Conservation (phyloP, 768 basidiomycete genomes). For the Russula sp. region DNA sequence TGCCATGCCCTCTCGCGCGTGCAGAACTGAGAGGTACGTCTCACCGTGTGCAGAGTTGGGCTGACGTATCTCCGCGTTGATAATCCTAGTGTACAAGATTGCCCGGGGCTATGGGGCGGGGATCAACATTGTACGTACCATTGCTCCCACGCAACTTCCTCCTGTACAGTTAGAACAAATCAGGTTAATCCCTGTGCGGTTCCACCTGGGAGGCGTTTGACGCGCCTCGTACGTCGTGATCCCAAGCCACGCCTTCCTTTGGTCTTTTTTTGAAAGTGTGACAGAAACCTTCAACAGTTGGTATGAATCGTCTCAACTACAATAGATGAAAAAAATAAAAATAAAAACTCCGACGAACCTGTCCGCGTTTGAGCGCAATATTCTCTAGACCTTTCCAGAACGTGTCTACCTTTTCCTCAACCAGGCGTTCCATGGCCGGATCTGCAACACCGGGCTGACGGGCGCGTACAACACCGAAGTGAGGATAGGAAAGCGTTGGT, state of each 20-base stretch:
- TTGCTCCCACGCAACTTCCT: slow-evolving; percentile 84
- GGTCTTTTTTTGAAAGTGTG: slow-evolving; percentile 70
- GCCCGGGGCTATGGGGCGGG: neutral
- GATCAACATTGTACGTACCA: slow-evolving; percentile 44
- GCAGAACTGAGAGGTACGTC: neutral
- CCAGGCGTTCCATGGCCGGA: slow-evolving; percentile 59
- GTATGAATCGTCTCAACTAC: neutral
- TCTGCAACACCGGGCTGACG: slow-evolving; percentile 75
- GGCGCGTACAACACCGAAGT: neutral
- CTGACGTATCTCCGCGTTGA: slow-evolving; percentile 75
- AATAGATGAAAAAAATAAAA: neutral
- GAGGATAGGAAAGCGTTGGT: neutral
- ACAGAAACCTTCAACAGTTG: slow-evolving; percentile 50
- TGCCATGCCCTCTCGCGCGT: neutral
- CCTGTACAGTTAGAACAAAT: slow-evolving; percentile 34
- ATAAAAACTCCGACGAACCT: slow-evolving; percentile 37
- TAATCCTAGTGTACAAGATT: slow-evolving; percentile 45
- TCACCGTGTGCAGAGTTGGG: slow-evolving; percentile 59
- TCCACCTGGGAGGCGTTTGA: neutral
- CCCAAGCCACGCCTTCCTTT: slow-evolving; percentile 75
- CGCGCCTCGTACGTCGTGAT: slow-evolving; percentile 42
- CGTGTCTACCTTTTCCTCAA: slow-evolving; percentile 68
- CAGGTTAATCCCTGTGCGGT: neutral
- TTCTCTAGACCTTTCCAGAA: slow-evolving; percentile 78
- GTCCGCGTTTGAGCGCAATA: slow-evolving; percentile 55